A percentile compares a stretch with the other conserved stretches of the same genome.
Evolutionary conservation across 495 filamentous ascomycete species (phyloP).

Genomic region (Evansstolkia leycettana): DNA sequence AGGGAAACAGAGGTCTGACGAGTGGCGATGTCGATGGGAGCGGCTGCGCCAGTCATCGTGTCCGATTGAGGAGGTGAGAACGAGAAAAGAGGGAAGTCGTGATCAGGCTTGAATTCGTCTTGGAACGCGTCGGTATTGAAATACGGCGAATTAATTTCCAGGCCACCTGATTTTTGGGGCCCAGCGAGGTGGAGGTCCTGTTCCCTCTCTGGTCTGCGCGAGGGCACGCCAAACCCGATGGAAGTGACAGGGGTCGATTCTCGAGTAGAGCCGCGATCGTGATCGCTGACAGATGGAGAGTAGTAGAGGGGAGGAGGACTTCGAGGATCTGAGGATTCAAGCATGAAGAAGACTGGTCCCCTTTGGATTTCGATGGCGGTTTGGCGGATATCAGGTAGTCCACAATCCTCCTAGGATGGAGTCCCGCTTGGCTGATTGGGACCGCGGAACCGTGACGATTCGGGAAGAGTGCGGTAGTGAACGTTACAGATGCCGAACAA

Average conservation of each 20-base stretch:
- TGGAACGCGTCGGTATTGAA: slow-evolving; percentile 1
- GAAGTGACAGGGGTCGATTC: slow-evolving; percentile 31
- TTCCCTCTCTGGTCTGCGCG: slow-evolving; percentile 28
- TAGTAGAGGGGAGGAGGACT: slow-evolving; percentile 27
- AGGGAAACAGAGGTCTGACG: slow-evolving; percentile 52
- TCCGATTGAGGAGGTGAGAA: slow-evolving; percentile 13
- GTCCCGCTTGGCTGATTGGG: slow-evolving; percentile 26
- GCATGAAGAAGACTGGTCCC: slow-evolving; percentile 25
- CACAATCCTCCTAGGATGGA: slow-evolving; percentile 34
- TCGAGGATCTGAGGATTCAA: slow-evolving; percentile 26
- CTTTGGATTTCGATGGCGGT: slow-evolving; percentile 21
- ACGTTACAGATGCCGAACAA: slow-evolving; percentile 5
- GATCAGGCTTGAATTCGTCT: slow-evolving; percentile 15
- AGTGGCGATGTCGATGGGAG: slow-evolving; percentile 55
- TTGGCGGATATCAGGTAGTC: slow-evolving; percentile 23
- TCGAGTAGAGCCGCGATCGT: slow-evolving; percentile 28
- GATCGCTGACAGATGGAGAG: slow-evolving; percentile 26
- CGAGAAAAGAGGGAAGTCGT: slow-evolving; percentile 33
- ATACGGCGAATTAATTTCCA: slow-evolving; percentile 6
- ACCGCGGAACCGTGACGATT: slow-evolving; percentile 15
- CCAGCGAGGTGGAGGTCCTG: slow-evolving; percentile 7
- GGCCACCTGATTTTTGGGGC: slow-evolving; percentile 6
- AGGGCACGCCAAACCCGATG: slow-evolving; percentile 29
- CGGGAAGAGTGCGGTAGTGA: slow-evolving; percentile 19
- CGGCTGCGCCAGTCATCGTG: slow-evolving; percentile 40